Percentiles rank a stretch among this genome's conserved stretches.
These are phyloP conservation scores for Colletotrichum gloeosporioides DNA, from an alignment of 2,329 filamentous ascomycete species.

Conservation along the genomic window DNA sequence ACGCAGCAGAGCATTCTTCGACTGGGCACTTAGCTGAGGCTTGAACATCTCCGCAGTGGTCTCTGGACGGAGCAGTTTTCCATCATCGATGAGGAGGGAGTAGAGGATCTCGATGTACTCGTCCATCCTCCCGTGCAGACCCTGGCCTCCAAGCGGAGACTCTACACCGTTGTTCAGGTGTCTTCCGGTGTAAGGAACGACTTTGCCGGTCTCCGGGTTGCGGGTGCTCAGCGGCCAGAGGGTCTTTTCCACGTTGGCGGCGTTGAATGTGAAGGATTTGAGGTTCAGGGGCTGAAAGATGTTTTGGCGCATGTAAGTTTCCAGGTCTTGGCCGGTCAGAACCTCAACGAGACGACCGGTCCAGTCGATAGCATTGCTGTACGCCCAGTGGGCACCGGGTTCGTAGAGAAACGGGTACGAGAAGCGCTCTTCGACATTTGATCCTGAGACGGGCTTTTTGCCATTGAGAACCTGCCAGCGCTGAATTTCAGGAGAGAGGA, in stretches of 20 bases:
- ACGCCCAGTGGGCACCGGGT: conserved; percentile 33
- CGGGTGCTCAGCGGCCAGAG: conserved; percentile 20
- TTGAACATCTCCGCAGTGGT: conserved; percentile 50
- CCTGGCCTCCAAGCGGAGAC: conserved; percentile 37
- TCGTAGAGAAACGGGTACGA: conserved; percentile 34
- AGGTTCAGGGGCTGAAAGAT: conserved; percentile 52
- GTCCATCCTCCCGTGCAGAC: conserved; percentile 35
- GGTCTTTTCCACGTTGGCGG: neutral
- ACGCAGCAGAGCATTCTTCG: conserved; percentile 24
- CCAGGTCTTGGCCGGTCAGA: conserved; percentile 25
- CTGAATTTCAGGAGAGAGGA: conserved; percentile 25
- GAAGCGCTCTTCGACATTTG: conserved; percentile 40
- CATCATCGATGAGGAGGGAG: conserved; percentile 50
- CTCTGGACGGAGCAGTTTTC: conserved; percentile 45
- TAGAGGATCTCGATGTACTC: conserved; percentile 50
- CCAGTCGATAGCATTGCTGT: conserved; percentile 35
- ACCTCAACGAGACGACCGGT: conserved; percentile 29
- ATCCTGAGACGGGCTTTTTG: neutral
- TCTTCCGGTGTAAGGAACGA: neutral
- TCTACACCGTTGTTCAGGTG: conserved; percentile 15
- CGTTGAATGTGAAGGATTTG: conserved; percentile 8
- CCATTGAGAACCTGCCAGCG: neutral
- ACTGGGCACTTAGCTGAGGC: conserved; percentile 41
- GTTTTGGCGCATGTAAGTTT: conserved; percentile 35
- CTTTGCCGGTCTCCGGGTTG: conserved; percentile 2